phyloP scores from a whole-genome alignment of 768 basidiomycete species.

The Rhodotorula babjevae region DNA sequence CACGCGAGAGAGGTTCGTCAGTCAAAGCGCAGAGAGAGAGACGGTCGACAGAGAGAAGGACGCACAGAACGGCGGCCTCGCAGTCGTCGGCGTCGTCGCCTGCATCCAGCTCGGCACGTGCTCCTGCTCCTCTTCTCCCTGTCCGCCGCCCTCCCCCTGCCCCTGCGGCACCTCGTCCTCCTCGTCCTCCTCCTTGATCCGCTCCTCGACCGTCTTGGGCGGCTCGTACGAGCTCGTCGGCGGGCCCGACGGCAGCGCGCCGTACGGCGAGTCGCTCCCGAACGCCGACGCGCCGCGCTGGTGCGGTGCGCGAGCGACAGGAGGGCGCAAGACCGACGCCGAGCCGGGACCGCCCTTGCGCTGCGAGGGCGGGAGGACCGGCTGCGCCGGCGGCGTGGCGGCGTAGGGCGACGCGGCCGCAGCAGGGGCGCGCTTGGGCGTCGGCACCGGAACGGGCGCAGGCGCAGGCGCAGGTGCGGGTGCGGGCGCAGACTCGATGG shows the following conservation, averaged over 20 bases:
- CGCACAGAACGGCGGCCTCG: background rate
- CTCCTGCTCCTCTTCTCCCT: slow-evolving; percentile 1
- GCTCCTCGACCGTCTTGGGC: slow-evolving; percentile 1
- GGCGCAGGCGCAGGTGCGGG: background rate
- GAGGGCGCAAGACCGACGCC: slow-evolving; percentile 10
- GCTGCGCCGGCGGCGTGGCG: background rate
- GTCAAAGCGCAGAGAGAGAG: background rate
- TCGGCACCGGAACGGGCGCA: background rate
- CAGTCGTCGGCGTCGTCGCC: background rate
- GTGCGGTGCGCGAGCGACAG: slow-evolving; percentile 22
- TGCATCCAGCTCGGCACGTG: slow-evolving; percentile 35
- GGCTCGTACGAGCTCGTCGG: slow-evolving; percentile 20
- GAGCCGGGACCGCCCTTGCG: background rate
- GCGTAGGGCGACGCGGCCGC: background rate
- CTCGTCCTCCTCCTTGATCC: slow-evolving; percentile 30
- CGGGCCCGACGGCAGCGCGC: slow-evolving; percentile 21
- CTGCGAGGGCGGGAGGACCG: slow-evolving; percentile 14
- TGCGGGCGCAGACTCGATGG: too few species aligned
- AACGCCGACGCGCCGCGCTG: slow-evolving; percentile 31
- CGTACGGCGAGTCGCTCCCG: slow-evolving; percentile 31
- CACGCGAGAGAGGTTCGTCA: background rate
- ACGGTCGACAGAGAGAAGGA: background rate
- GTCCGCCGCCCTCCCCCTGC: background rate
- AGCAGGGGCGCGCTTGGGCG: too few species aligned
- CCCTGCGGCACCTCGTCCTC: slow-evolving; percentile 3